A percentile compares a stretch with the other conserved stretches of the same genome.
Conservation (phyloP, 73 alveolate genomes). For the Blepharisma japonicum region DNA sequence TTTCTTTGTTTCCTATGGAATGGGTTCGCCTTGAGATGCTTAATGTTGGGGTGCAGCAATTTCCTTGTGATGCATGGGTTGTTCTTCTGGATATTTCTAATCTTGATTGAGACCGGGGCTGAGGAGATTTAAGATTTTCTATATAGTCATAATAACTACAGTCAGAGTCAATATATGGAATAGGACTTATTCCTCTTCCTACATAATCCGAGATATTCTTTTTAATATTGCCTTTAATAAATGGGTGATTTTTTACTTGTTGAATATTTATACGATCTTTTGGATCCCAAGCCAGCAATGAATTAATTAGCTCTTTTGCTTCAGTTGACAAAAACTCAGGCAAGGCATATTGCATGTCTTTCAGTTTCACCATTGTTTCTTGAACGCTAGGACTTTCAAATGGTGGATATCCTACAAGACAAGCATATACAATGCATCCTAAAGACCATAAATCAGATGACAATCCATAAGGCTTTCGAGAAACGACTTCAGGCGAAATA, state of each 20-base stretch:
- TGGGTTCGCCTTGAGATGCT: not conserved
- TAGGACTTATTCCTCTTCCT: slow-evolving; percentile 28
- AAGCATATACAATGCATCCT: slow-evolving; percentile 66
- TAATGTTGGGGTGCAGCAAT: too few species aligned
- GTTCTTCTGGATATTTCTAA: not conserved
- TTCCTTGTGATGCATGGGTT: too few species aligned
- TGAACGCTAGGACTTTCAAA: slow-evolving; percentile 49
- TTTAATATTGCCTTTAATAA: slow-evolving; percentile 31
- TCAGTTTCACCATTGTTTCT: slow-evolving; percentile 42
- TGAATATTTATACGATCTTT: slow-evolving; percentile 55
- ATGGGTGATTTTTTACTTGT: slow-evolving; percentile 63
- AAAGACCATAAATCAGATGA: slow-evolving; percentile 90
- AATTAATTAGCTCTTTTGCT: slow-evolving; percentile 51
- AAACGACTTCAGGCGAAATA: slow-evolving; percentile 89
- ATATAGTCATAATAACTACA: slow-evolving; percentile 17
- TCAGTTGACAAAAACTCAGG: slow-evolving; percentile 49
- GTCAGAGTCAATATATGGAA: slow-evolving; percentile 1
- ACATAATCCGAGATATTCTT: not conserved
- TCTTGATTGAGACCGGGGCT: not conserved
- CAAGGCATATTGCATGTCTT: slow-evolving; percentile 27
- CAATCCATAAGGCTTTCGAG: slow-evolving; percentile 78
- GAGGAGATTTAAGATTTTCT: slow-evolving; percentile 13
- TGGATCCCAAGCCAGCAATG: slow-evolving; percentile 46
- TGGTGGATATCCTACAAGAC: slow-evolving; percentile 67
- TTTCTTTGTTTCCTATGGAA: slow-evolving; percentile 32